Evolutionary conservation across 1,139 yeast species (phyloP).

Genomic region (Saccharomyces uvarum): DNA sequence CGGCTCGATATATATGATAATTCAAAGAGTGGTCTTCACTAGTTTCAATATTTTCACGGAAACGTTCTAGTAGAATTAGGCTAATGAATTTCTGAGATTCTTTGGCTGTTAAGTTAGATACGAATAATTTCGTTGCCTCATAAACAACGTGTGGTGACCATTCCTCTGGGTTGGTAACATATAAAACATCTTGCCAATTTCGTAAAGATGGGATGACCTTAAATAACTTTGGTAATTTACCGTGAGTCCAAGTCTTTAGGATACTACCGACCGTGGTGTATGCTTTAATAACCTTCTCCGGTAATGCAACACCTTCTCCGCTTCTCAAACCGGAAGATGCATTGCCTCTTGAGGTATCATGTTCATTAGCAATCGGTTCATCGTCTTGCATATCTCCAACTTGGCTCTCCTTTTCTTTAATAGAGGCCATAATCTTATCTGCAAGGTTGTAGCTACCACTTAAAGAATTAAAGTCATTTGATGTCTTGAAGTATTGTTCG

Average conservation of each 20-base stretch:
- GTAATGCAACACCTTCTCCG: slow-evolving; percentile 60
- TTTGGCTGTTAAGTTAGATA: slow-evolving; percentile 76
- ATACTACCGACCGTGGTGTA: slow-evolving; percentile 87
- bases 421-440: slow-evolving; percentile 84
- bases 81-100: slow-evolving; percentile 84
- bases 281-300: slow-evolving; percentile 93
- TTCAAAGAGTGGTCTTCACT: slow-evolving; percentile 59
- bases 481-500: slow-evolving; percentile 51
- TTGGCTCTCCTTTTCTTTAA: slow-evolving; percentile 58
- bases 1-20: slow-evolving; percentile 84
- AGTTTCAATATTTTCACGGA: slow-evolving; percentile 74
- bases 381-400: slow-evolving; percentile 18
- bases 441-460: slow-evolving; percentile 62
- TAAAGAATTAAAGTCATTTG: slow-evolving; percentile 34
- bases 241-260: slow-evolving; percentile 86
- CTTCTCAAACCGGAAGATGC: slow-evolving; percentile 17
- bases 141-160: slow-evolving; percentile 98
- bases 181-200: slow-evolving; percentile 92
- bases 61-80: slow-evolving; percentile 70
- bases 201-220: slow-evolving; percentile 86
- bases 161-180: slow-evolving; percentile 80
- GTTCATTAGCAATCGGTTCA: slow-evolving; percentile 14
- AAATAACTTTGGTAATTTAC: slow-evolving; percentile 89
- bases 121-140: slow-evolving; percentile 91
- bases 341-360: slow-evolving; percentile 21